These are phyloP conservation scores for Malus sylvestris DNA, from an alignment of 306 rosid species.

Conservation along the genomic window DNA sequence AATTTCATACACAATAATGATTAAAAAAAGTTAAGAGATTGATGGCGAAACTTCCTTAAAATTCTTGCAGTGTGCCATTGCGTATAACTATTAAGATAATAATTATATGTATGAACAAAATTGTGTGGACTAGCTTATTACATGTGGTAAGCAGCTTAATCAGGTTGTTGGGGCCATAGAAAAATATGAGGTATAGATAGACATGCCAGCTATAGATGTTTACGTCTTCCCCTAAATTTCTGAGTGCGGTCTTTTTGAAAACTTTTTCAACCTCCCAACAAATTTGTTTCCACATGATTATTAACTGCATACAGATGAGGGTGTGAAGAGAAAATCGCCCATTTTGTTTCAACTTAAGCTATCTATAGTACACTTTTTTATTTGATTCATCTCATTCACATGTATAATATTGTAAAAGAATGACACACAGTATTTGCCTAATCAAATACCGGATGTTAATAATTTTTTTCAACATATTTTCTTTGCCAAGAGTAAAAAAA, in stretches of 20 bases:
- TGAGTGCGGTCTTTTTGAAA: not conserved
- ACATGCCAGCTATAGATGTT: not conserved
- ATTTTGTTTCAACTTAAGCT: not conserved
- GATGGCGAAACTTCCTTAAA: no score
- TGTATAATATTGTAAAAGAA: not conserved
- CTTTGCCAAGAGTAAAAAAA: not conserved
- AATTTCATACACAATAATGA: no score
- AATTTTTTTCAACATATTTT: not conserved
- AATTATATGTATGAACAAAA: not conserved
- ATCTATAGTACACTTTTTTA: not conserved
- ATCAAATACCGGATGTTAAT: not conserved
- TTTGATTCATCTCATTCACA: not conserved
- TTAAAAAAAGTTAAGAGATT: no score
- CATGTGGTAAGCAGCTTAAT: not conserved
- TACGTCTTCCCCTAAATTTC: not conserved
- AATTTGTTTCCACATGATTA: not conserved
- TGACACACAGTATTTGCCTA: not conserved
- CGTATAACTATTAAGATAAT: not conserved
- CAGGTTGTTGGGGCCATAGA: not conserved
- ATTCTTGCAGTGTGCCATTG: not conserved
- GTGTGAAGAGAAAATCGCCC: not conserved
- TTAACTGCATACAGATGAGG: not conserved
- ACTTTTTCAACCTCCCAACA: conserved; percentile 14
- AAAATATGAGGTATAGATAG: not conserved
- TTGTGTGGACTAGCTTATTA: not conserved